Base-by-base conservation (phyloP, 257 asterid genomes). In the Thymus mandschuricus region DNA sequence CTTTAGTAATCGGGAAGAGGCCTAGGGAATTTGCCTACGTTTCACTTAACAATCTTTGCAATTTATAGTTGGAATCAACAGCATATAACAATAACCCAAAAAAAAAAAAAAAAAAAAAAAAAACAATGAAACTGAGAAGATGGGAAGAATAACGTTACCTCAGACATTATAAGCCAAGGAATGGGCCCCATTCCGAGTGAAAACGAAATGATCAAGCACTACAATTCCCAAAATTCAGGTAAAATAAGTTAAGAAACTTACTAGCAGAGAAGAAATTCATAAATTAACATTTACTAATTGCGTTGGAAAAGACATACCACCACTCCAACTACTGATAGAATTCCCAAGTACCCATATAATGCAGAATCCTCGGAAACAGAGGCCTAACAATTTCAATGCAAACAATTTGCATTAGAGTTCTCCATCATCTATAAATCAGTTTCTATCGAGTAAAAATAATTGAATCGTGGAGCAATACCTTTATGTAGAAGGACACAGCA, bases 101-200 rank as follows among this genome's bases (percentile, higher is more conserved):
- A 21, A 21, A 21, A 21, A 21, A 69, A 12, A 6, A 1, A 3
- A 55, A 70, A 12, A 11, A 69, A 12, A 6, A 1, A 3, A 55
- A 70, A 12, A 11, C 15, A 21, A 30, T 65, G 12, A 48, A 21
- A 2, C 46, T 46, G 1, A 29, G 38, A 61, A 31, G 13, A 70
- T 12, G 55, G 61, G 62, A 59, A 44, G 62, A 58, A 63, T 64
- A 31, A 74, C 3, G 11, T 78, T 63, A 91, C 98, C 98, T 93
- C 98, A 15, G 98, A 93, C 98, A 93, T 93, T 74, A 93, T 87
- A 65, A 93, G 85, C 98, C 98, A 93, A 0, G 98, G 98, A 71
- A 91, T 82, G 40, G 98, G 94, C 48, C 98, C 98, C 89, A 93
- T 87, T 79, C 98, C 98, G 30, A 86, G 93, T n/a, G 98, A 91